Conservation (phyloP, 2,329 filamentous ascomycete genomes). For the Nemania sp. region DNA sequence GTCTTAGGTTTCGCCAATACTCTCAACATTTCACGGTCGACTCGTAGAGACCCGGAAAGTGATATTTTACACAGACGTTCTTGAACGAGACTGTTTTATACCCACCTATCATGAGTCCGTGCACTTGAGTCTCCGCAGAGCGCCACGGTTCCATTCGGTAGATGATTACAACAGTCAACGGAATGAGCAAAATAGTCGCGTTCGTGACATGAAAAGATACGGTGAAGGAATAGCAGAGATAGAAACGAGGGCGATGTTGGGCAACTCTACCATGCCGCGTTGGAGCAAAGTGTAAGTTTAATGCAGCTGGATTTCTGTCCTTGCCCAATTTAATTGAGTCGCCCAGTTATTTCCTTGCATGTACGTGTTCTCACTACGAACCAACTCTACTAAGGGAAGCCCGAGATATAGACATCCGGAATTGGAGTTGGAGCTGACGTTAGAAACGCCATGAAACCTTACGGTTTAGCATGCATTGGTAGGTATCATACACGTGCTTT, state of each 20-base stretch:
- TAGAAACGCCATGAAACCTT: conserved; percentile 19
- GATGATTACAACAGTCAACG: no score
- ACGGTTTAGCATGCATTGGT: conserved; percentile 28
- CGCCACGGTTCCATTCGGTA: no score
- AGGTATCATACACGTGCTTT: conserved; percentile 21
- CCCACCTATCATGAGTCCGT: no score
- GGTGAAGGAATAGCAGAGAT: neutral
- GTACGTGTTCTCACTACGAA: neutral
- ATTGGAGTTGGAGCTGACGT: neutral
- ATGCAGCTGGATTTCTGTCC: neutral
- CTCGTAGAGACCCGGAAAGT: no score
- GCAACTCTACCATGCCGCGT: neutral
- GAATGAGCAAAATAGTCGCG: no score
- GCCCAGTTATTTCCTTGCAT: neutral
- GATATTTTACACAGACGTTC: no score
- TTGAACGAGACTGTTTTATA: no score
- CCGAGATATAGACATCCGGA: neutral
- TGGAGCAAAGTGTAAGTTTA: neutral
- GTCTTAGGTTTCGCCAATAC: no score
- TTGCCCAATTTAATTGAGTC: neutral
- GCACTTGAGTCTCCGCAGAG: no score
- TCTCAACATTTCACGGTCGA: no score
- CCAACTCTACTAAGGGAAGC: neutral
- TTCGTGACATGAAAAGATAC: no score
- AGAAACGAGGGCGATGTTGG: neutral